Evolutionary conservation across 1,139 yeast species (phyloP).

Genomic region (Magnusiomyces fungicola): DNA sequence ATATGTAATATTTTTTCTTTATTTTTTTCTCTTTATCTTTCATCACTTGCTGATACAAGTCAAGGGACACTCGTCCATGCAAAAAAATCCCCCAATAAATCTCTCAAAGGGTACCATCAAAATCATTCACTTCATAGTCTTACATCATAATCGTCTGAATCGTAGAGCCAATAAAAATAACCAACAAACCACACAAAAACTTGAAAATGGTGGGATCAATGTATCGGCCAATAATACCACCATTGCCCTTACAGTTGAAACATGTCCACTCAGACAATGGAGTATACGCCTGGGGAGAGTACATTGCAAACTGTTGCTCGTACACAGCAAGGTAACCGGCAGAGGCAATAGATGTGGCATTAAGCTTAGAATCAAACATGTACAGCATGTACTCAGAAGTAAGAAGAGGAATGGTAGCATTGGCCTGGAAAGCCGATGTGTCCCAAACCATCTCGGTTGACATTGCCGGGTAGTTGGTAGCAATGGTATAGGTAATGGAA

Average conservation of each 20-base stretch:
- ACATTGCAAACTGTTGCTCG: conserved; percentile 30
- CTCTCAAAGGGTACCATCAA: no score
- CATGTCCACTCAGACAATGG: conserved; percentile 23
- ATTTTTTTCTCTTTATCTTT: no score
- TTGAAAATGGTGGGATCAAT: conserved; percentile 19
- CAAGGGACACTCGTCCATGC: no score
- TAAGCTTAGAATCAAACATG: conserved; percentile 31
- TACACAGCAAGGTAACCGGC: conserved; percentile 34
- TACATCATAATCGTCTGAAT: conserved; percentile 14
- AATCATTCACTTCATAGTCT: not conserved
- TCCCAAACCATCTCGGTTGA: conserved; percentile 35
- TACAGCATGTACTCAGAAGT: conserved; percentile 34
- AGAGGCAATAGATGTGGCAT: conserved; percentile 24
- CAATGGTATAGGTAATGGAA: conserved; percentile 33
- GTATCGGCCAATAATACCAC: conserved; percentile 9
- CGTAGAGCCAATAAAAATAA: conserved; percentile 14
- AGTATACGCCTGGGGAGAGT: conserved; percentile 33
- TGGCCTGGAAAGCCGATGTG: conserved; percentile 29
- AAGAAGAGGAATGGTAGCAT: conserved; percentile 27
- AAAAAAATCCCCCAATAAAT: no score
- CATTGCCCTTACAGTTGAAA: conserved; percentile 17
- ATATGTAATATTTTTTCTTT: no score
- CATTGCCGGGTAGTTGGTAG: conserved; percentile 29
- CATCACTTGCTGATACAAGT: no score
- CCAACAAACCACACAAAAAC: conserved; percentile 19